These are phyloP conservation scores for Eucalyptus cladocalyx DNA, from an alignment of 345 rosid species.

Conservation along the genomic window DNA sequence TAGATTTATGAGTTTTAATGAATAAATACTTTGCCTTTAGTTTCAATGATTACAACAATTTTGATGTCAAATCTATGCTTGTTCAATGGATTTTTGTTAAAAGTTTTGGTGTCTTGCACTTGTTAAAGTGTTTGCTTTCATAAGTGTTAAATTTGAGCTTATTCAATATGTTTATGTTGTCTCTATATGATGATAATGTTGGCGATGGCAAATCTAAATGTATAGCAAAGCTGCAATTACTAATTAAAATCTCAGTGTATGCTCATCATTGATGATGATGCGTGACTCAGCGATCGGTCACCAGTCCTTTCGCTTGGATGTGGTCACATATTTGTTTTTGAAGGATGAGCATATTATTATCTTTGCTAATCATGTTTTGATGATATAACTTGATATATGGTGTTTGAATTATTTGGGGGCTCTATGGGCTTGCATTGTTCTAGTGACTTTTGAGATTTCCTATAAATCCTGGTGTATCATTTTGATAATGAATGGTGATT, in stretches of 20 bases:
- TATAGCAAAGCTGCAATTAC: too few relatives aligned
- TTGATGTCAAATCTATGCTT: fast-evolving
- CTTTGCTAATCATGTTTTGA: background rate
- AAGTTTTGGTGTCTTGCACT: background rate
- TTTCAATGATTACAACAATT: too few relatives aligned
- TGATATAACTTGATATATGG: too few relatives aligned
- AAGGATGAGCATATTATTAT: too few relatives aligned
- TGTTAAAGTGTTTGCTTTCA: fast-evolving
- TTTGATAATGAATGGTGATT: background rate
- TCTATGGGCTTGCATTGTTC: fast-evolving
- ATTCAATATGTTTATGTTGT: too few relatives aligned
- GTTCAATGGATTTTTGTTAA: too few relatives aligned
- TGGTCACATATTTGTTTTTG: fast-evolving
- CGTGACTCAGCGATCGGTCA: fast-evolving
- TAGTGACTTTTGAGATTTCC: fast-evolving
- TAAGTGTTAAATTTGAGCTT: fast-evolving
- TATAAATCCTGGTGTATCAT: fast-evolving
- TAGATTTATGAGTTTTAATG: too few relatives aligned
- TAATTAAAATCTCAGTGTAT: fast-evolving
- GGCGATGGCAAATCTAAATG: fast-evolving
- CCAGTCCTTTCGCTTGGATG: fast-evolving
- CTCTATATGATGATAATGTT: fast-evolving
- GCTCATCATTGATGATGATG: too few relatives aligned
- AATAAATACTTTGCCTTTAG: background rate
- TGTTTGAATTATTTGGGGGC: too few relatives aligned